Evolutionary conservation across 2,329 filamentous ascomycete genomes (phyloP), one percentile per base, ranked within the genome.

Genomic region (Annulohypoxylon truncatum): DNA sequence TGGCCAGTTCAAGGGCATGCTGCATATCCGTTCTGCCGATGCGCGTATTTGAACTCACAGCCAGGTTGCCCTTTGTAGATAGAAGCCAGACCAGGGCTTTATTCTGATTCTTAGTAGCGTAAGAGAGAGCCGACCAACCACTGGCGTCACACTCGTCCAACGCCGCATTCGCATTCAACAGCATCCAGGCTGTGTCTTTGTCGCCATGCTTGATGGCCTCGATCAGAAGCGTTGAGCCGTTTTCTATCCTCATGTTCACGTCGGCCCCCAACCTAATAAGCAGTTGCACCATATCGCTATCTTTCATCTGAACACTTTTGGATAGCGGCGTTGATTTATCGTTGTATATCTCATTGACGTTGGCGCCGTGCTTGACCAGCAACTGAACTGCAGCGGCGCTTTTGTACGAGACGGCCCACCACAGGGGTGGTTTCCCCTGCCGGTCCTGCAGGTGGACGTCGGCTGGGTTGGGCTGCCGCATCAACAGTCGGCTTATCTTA

Each of bases 51-150:
- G 8, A 4, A 53, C 29, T 40, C 20, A 28, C 15, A 15, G 15
- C 15, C 8, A 29, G 13, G 15, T 22, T 29, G 10, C 4, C 4
- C 13, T 35, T 51, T 22, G 15, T 22, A 9, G 35, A 8, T 13
- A 53, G 22, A 9, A 53, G 29, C 50, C 50, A 53, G 26, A 22
- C 29, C 5, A 53, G 50, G 12, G 18, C 50, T 33, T 40, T 48
- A n/a, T 48, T 24, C 29, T 29, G 46, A n/a, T 29, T 48, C 24
- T 48, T 15, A 48, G 29, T 29, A n/a, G 46, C 46, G 46, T 48
- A 28, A 13, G 5, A 29, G 13, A 48, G 46, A n/a, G 46, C 46
- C 9, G 46, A 48, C 20, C 20, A 9, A n/a, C 24, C 24, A 26
- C 10, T 22, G 7, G 46, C 20, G 18, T 52, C 50, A 24, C 29